Evolutionary conservation across 2,329 filamentous ascomycete genomes (phyloP), one percentile per base, ranked within the genome.

Genomic region (Zasmidium citrigriseum): DNA sequence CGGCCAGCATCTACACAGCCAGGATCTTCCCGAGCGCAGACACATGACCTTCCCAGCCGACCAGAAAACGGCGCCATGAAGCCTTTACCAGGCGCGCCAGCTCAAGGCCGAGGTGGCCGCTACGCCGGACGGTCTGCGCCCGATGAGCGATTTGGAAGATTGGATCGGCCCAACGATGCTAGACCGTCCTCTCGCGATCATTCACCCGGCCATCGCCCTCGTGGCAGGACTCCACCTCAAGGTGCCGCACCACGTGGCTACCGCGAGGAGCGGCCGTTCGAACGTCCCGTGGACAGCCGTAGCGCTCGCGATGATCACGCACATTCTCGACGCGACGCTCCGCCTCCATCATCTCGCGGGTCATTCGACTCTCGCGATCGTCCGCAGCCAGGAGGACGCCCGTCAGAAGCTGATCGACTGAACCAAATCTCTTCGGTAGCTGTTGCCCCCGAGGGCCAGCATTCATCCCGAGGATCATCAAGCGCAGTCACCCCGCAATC

Each of bases 1-100:
- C 68, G 71, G 58, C 64, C 68, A 24, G 34, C 64, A 16, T 65
- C 69, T 9, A 60, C 52, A 20, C 73, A 74, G 50, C 56, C 67
- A 22, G 60, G 66, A 41, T 56, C 63, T 45, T 63, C 66, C 66
- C 74, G 34, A 41, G 14, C 34, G 14, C 18, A 11, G 14, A n/a
- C 34, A 24, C 78, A 78, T 62, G 72, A 72, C 16, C 73, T 88
- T 5, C 86, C 86, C 1, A 45, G 60, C 20, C 60, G 66, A n/a
- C 62, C 62, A 12, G 66, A 68, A n/a, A 27, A 57, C 16, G 48
- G 49, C 20, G 48, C 48, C n/a, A 41, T 38, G n/a, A 52, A 63
- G 46, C 59, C 62, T 25, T 53, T 49, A 27, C 52, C 65, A 24
- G 51, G 29, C 11, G 51, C 48, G n/a, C 41, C 54, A 29, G 50